phyloP scores from a whole-genome alignment of 1,139 yeast genomes.

The Saccharomyces hybrid region DNA sequence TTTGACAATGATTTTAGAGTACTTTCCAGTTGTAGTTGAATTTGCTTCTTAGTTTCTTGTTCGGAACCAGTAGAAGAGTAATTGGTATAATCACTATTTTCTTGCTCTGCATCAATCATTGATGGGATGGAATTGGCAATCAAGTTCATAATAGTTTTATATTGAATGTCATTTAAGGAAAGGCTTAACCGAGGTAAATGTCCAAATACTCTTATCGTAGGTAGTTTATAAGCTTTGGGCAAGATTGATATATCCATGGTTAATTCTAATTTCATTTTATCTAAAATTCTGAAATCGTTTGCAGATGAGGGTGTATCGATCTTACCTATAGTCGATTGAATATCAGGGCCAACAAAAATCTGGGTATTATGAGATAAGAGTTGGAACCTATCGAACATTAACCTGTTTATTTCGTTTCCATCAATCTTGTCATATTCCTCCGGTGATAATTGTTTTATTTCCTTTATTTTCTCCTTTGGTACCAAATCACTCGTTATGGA shows the following conservation, averaged over 20 bases:
- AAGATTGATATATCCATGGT: slow-evolving; percentile 73
- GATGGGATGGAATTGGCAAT: slow-evolving; percentile 66
- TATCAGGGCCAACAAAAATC: slow-evolving; percentile 75
- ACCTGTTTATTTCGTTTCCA: slow-evolving; percentile 60
- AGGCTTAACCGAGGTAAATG: slow-evolving; percentile 69
- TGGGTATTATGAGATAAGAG: slow-evolving; percentile 80
- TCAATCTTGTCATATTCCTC: slow-evolving; percentile 62
- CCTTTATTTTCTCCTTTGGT: slow-evolving; percentile 59
- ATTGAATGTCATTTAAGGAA: slow-evolving; percentile 79
- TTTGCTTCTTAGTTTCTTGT: slow-evolving; percentile 22
- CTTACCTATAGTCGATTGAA: slow-evolving; percentile 67
- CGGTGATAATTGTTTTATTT: slow-evolving; percentile 57
- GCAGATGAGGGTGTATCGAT: slow-evolving; percentile 43
- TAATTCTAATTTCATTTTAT: slow-evolving; percentile 66
- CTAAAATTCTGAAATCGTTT: slow-evolving; percentile 48
- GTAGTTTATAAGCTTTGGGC: slow-evolving; percentile 69
- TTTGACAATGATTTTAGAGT: slow-evolving; percentile 13
- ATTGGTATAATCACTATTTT: slow-evolving; percentile 5
- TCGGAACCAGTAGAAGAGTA: slow-evolving; percentile 14
- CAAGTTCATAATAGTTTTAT: slow-evolving; percentile 75
- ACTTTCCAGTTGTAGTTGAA: slow-evolving; percentile 17
- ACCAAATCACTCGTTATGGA: slow-evolving; percentile 77
- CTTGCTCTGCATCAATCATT: slow-evolving; percentile 35
- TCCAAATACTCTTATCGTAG: slow-evolving; percentile 69
- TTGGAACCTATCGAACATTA: slow-evolving; percentile 86